Conservation (phyloP, 2,329 filamentous ascomycete species). For the Ambrosiella xylebori region DNA sequence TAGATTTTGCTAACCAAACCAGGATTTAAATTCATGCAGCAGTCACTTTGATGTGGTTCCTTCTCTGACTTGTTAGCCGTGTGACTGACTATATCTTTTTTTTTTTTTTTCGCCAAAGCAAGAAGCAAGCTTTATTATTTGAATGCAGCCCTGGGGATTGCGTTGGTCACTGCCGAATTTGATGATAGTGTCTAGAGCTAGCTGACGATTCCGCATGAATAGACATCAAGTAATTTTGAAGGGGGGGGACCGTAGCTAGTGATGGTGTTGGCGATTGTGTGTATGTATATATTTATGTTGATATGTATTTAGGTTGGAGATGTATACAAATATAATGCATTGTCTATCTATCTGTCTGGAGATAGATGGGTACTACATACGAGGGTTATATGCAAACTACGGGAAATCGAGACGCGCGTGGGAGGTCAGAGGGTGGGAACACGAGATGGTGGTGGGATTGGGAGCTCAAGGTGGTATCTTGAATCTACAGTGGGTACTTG, state of each 20-base stretch:
- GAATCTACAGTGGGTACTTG: background rate
- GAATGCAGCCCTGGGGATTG: background rate
- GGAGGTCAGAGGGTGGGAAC: background rate
- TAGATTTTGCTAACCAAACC: background rate
- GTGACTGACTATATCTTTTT: background rate
- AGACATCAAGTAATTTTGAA: background rate
- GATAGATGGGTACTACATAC: too few relatives aligned
- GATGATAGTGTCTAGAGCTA: background rate
- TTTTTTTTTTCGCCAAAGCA: too few relatives aligned
- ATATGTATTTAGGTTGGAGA: too few relatives aligned
- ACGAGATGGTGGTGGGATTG: background rate
- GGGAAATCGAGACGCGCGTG: too few relatives aligned
- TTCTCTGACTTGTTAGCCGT: background rate
- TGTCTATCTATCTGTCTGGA: too few relatives aligned
- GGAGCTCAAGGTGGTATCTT: background rate
- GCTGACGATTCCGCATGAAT: background rate
- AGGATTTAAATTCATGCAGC: background rate
- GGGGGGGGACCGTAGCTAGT: background rate
- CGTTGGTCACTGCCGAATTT: background rate
- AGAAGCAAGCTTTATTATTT: background rate
- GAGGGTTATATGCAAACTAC: too few relatives aligned
- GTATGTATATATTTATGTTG: too few relatives aligned
- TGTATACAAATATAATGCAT: too few relatives aligned
- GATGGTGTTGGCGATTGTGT: background rate
- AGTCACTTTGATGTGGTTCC: background rate